These are phyloP conservation scores for Camelina hispida DNA, from an alignment of 345 rosid species.

Conservation along the genomic window DNA sequence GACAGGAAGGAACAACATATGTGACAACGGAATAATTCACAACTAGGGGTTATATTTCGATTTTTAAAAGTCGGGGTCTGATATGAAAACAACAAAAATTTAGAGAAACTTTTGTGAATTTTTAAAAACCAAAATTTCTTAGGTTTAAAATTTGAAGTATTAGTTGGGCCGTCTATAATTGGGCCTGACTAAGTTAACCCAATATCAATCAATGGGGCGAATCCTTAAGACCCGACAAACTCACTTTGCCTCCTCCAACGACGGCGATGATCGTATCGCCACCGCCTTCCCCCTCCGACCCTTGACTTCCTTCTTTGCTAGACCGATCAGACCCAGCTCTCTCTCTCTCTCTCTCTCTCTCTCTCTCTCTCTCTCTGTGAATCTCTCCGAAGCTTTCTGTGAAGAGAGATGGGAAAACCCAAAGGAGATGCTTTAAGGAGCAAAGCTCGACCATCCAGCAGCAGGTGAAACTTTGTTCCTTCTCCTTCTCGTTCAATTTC, in stretches of 20 bases:
- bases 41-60: no score
- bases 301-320: conserved; percentile 5
- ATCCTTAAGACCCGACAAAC: conserved; percentile 4
- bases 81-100: no score
- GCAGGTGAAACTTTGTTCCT: conserved; percentile 57
- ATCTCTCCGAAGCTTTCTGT: background rate
- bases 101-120: background rate
- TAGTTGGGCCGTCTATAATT: conserved; percentile 12
- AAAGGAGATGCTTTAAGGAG: conserved; percentile 81
- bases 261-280: conserved; percentile 35
- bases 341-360: no score
- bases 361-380: conserved; percentile 11
- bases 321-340: conserved; percentile 26
- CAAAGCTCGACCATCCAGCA: conserved; percentile 96
- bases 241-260: conserved; percentile 16
- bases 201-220: background rate
- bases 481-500: background rate
- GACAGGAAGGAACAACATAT: no score
- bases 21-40: no score
- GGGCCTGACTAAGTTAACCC: conserved; percentile 28
- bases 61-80: no score
- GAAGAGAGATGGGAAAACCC: conserved; percentile 66
- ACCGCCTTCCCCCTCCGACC: conserved; percentile 34
- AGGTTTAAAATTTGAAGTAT: conserved; percentile 1
- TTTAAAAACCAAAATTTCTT: background rate